phyloP scores from a whole-genome alignment of 495 filamentous ascomycete genomes.

The Hypomontagnella submonticulosa region DNA sequence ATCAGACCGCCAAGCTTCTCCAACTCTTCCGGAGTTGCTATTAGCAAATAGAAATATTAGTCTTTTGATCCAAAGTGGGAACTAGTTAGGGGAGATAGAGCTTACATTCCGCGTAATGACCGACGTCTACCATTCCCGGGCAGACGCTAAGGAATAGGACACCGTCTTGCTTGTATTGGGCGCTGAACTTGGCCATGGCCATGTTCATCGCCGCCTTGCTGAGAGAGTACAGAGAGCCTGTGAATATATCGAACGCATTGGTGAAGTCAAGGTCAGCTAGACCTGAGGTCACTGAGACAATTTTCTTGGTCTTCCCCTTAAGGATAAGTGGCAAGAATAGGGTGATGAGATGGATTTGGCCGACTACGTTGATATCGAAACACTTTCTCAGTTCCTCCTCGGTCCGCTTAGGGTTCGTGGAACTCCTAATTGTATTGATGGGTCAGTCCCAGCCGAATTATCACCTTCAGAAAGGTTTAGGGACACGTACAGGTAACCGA shows the following conservation, averaged over 20 bases:
- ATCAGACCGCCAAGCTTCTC: too few relatives aligned
- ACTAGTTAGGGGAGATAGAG: too few relatives aligned
- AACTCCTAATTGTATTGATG: too few relatives aligned
- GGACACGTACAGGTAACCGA: slow-evolving; percentile 43
- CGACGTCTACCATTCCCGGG: too few relatives aligned
- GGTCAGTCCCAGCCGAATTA: too few relatives aligned
- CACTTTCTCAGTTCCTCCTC: slow-evolving; percentile 32
- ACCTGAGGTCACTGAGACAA: slow-evolving; percentile 63
- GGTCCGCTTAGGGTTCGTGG: too few relatives aligned
- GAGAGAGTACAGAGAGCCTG: slow-evolving; percentile 45
- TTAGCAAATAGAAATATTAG: too few relatives aligned
- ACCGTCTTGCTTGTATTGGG: slow-evolving; percentile 61
- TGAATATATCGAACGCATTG: slow-evolving; percentile 45
- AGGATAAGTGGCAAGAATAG: slow-evolving; percentile 63
- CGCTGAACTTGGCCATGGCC: slow-evolving; percentile 59
- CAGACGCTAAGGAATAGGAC: too few relatives aligned
- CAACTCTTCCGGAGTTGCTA: too few relatives aligned
- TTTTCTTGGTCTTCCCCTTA: slow-evolving; percentile 63
- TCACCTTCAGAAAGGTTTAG: too few relatives aligned
- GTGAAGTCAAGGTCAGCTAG: slow-evolving; percentile 53
- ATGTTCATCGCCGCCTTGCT: slow-evolving; percentile 60
- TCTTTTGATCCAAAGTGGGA: too few relatives aligned
- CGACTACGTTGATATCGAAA: slow-evolving; percentile 61
- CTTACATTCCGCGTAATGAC: too few relatives aligned
- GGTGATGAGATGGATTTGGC: slow-evolving; percentile 63